Percentiles rank a stretch among this genome's conserved stretches.
These are phyloP conservation scores for Mucor velutinosus DNA, from an alignment of 371 early-diverging fungal genomes.

Conservation along the genomic window DNA sequence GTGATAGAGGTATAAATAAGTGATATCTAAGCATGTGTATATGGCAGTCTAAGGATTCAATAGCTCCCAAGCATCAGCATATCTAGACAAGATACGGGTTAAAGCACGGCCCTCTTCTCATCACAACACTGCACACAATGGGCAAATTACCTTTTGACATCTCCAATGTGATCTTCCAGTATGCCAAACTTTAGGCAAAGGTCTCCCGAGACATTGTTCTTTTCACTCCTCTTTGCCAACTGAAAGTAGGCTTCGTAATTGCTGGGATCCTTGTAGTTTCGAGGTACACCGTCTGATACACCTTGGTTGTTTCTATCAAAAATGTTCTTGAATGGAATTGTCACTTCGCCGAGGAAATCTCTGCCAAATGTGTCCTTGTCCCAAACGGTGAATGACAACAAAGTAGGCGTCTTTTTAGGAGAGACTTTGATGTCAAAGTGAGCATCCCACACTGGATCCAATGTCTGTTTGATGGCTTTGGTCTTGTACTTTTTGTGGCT, in stretches of 20 bases:
- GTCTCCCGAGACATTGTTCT: slow-evolving; percentile 47
- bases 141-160: slow-evolving; percentile 31
- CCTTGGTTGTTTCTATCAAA: slow-evolving; percentile 55
- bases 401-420: slow-evolving; percentile 42
- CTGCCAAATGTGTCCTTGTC: slow-evolving; percentile 63
- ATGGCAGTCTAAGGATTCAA: not conserved
- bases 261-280: slow-evolving; percentile 56
- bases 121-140: not conserved
- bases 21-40: not conserved
- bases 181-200: slow-evolving; percentile 47
- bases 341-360: slow-evolving; percentile 67
- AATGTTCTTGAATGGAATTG: slow-evolving; percentile 58
- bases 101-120: not conserved
- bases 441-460: slow-evolving; percentile 80
- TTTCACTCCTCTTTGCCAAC: slow-evolving; percentile 41
- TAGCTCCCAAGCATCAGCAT: slow-evolving; percentile 16
- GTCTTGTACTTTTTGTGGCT: slow-evolving; percentile 74
- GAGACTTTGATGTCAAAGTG: slow-evolving; percentile 66
- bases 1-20: not conserved
- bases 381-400: slow-evolving; percentile 60
- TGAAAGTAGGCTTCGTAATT: slow-evolving; percentile 45
- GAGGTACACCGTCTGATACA: slow-evolving; percentile 36
- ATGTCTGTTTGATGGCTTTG: slow-evolving; percentile 62
- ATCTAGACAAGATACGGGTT: not conserved
- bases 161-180: slow-evolving; percentile 40